Evolutionary conservation across 2,329 filamentous ascomycete species (phyloP).

Genomic region (Chrysoporthe deuterocubensis): DNA sequence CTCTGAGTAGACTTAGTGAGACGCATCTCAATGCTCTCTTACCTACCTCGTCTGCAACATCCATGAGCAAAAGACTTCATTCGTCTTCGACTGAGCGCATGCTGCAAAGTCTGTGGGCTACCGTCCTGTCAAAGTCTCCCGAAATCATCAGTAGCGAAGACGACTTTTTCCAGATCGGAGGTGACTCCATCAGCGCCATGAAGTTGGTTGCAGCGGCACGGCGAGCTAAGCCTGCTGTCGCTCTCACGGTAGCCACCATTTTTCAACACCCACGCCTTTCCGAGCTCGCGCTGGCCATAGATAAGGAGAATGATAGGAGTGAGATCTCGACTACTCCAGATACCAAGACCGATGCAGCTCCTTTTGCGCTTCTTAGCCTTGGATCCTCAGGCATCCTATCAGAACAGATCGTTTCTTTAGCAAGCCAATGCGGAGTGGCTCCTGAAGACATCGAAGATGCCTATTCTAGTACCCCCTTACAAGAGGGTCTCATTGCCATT

Average conservation of each 20-base stretch:
- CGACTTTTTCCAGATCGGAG: slow-evolving; percentile 53
- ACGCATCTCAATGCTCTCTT: neutral
- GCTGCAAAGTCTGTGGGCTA: slow-evolving; percentile 41
- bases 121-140: slow-evolving; percentile 20
- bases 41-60: neutral
- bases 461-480: slow-evolving; percentile 58
- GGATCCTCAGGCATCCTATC: neutral
- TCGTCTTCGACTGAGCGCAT: slow-evolving; percentile 44
- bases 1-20: neutral
- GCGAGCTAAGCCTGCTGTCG: slow-evolving; percentile 38
- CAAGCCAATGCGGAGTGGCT: neutral
- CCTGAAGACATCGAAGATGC: slow-evolving; percentile 48
- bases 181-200: slow-evolving; percentile 59
- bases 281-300: slow-evolving; percentile 1
- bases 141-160: slow-evolving; percentile 40
- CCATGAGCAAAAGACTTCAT: neutral
- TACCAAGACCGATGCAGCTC: neutral
- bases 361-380: neutral
- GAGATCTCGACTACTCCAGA: neutral
- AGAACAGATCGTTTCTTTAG: neutral
- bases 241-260: slow-evolving; percentile 49
- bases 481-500: slow-evolving; percentile 56
- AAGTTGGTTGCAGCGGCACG: slow-evolving; percentile 50
- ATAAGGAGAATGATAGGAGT: neutral
- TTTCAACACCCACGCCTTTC: slow-evolving; percentile 46